Percentiles rank a stretch among this genome's conserved stretches.
Conservation (phyloP, 164 flowering plant species). For the Paratinospora sagittata region DNA sequence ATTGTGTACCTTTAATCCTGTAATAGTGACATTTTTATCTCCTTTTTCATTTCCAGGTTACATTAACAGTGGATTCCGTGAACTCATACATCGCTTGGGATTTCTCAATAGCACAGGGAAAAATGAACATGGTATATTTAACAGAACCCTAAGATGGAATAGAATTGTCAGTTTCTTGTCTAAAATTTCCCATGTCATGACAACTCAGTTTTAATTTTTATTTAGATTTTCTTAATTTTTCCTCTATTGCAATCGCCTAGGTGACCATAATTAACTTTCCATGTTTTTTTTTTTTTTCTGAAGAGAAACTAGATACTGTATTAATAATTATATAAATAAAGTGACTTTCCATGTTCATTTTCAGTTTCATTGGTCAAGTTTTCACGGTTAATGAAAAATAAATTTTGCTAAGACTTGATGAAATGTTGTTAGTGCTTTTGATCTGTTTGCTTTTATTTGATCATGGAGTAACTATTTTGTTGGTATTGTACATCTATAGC, state of each 20-base stretch:
- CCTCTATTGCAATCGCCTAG: not conserved
- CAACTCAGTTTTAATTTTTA: not conserved
- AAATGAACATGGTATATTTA: constrained; percentile 57
- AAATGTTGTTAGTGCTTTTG: not conserved
- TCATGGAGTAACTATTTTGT: not conserved
- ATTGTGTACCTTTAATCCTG: not conserved
- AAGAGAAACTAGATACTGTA: no score
- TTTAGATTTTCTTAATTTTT: no score
- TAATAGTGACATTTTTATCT: not conserved
- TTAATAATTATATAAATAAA: not conserved
- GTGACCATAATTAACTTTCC: not conserved
- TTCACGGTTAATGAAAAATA: not conserved
- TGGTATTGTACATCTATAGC: not conserved
- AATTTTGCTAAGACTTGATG: not conserved
- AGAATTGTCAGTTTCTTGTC: not conserved
- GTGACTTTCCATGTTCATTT: not conserved
- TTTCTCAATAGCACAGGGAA: constrained; percentile 73
- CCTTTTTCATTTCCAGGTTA: constrained; percentile 41
- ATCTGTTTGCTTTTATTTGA: not conserved
- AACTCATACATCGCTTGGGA: constrained; percentile 99
- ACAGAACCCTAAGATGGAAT: not conserved
- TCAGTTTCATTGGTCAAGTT: not conserved
- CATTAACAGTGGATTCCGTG: constrained; percentile 61
- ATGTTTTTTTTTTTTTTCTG: not conserved
- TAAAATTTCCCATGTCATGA: not conserved